Conservation (phyloP, 2,329 filamentous ascomycete genomes). For the Alternaria sp. region DNA sequence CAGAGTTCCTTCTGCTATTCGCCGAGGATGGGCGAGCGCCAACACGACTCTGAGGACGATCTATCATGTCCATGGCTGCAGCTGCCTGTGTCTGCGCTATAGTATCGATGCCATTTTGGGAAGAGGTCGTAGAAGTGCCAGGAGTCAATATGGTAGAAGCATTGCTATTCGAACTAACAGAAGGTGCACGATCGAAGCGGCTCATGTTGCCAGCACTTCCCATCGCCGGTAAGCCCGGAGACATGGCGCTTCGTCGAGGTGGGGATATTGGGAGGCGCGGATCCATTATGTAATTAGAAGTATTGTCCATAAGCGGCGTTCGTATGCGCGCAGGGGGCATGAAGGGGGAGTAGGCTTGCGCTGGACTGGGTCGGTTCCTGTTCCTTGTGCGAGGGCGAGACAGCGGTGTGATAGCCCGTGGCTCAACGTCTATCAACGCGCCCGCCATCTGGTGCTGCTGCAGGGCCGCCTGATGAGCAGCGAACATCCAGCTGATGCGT, state of each 20-base stretch:
- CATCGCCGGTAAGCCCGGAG: conserved; percentile 30
- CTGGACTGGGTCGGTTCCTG: conserved; percentile 49
- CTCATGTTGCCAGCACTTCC: conserved; percentile 21
- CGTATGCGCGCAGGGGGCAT: conserved; percentile 45
- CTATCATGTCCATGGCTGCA: conserved; percentile 45
- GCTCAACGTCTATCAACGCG: conserved; percentile 46
- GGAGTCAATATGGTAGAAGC: conserved; percentile 41
- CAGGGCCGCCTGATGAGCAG: conserved; percentile 51
- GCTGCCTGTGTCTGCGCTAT: conserved; percentile 40
- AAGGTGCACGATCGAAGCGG: conserved; percentile 37
- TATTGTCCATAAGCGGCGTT: conserved; percentile 46
- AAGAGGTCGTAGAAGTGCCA: conserved; percentile 38
- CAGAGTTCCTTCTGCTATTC: conserved; percentile 44
- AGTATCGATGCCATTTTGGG: conserved; percentile 36
- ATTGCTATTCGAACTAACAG: conserved; percentile 40
- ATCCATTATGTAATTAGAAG: conserved; percentile 31
- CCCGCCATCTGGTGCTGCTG: conserved; percentile 44
- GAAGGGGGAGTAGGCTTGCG: conserved; percentile 47
- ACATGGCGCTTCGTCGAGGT: conserved; percentile 36
- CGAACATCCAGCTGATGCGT: conserved; percentile 53
- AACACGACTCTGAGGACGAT: conserved; percentile 49
- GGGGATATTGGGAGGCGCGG: conserved; percentile 42
- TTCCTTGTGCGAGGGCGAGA: conserved; percentile 51
- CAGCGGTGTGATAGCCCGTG: conserved; percentile 50
- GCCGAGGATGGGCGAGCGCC: conserved; percentile 48